Evolutionary conservation across 1,139 yeast genomes (phyloP).

Genomic region (Geotrichum bryndzae): DNA sequence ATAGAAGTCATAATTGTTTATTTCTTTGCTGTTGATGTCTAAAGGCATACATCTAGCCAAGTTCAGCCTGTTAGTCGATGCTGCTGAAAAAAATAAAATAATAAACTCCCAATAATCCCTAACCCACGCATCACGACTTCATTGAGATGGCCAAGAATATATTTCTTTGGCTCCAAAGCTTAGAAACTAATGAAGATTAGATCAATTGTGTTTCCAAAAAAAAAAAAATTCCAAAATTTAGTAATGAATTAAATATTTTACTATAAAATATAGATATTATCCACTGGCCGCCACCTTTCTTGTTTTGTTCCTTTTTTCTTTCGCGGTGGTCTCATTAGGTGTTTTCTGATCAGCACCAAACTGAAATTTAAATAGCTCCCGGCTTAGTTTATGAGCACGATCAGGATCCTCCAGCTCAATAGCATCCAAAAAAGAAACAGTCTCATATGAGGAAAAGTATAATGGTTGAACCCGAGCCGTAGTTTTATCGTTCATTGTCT

Average conservation of each 20-base stretch:
- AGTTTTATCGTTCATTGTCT: conserved; percentile 9
- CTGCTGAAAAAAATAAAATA: background rate
- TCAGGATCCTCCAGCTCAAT: conserved; percentile 38
- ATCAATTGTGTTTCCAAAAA: background rate
- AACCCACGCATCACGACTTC: background rate
- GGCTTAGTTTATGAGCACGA: conserved; percentile 31
- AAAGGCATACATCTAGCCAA: background rate
- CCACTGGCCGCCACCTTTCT: conserved; percentile 10
- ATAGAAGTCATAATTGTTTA: conserved; percentile 19
- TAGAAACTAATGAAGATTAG: no score
- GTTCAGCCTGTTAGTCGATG: background rate
- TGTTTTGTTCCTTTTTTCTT: background rate
- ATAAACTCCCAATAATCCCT: background rate
- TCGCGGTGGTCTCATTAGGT: background rate
- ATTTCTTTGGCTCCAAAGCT: background rate
- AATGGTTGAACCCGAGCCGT: conserved; percentile 8
- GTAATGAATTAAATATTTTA: background rate
- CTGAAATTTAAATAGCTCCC: conserved; percentile 23
- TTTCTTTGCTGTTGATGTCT: background rate
- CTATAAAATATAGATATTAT: background rate
- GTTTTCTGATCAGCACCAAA: conserved; percentile 12
- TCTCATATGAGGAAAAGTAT: conserved; percentile 19
- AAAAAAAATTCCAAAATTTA: background rate
- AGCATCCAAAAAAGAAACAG: conserved; percentile 28
- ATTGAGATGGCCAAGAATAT: background rate